These are phyloP conservation scores for Trypethelium eluteriae DNA, from an alignment of 495 filamentous ascomycete genomes.

Conservation along the genomic window DNA sequence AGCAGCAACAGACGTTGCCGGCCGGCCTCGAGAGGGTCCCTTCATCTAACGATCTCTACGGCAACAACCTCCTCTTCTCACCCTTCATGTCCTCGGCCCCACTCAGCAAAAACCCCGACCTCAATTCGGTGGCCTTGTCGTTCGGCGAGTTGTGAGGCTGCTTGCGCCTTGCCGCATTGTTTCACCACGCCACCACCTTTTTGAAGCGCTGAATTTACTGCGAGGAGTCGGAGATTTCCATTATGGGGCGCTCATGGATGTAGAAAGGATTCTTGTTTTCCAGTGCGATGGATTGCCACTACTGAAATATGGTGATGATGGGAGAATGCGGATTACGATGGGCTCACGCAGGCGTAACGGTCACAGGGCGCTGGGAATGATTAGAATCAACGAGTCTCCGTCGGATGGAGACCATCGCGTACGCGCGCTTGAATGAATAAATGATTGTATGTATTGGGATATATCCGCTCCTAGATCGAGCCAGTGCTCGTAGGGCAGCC, in stretches of 20 bases:
- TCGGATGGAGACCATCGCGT: not conserved
- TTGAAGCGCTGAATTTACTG: not conserved
- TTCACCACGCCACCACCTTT: slow-evolving; percentile 3
- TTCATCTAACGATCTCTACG: slow-evolving; percentile 3
- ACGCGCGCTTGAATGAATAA: slow-evolving; percentile 6
- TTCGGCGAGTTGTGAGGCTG: slow-evolving; percentile 1
- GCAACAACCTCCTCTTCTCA: slow-evolving; percentile 4
- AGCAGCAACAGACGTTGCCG: not conserved
- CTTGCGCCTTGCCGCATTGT: not conserved
- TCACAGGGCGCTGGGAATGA: not conserved
- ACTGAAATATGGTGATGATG: slow-evolving; percentile 4
- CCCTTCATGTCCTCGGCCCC: slow-evolving; percentile 7
- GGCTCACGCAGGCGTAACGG: slow-evolving; percentile 5
- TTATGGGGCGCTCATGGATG: not conserved
- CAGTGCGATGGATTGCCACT: not conserved
- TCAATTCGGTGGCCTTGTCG: slow-evolving; percentile 5
- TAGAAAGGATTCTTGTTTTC: slow-evolving; percentile 4
- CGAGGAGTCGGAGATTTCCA: not conserved
- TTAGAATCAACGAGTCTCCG: slow-evolving; percentile 4
- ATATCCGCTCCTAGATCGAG: not conserved
- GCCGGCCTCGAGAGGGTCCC: not conserved
- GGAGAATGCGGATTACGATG: not conserved
- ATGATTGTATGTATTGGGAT: not conserved
- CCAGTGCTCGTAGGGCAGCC: slow-evolving; percentile 1
- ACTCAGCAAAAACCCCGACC: not conserved